Evolutionary conservation across 352 stramenopile genomes (phyloP).

Genomic region (Plasmopara viticola): DNA sequence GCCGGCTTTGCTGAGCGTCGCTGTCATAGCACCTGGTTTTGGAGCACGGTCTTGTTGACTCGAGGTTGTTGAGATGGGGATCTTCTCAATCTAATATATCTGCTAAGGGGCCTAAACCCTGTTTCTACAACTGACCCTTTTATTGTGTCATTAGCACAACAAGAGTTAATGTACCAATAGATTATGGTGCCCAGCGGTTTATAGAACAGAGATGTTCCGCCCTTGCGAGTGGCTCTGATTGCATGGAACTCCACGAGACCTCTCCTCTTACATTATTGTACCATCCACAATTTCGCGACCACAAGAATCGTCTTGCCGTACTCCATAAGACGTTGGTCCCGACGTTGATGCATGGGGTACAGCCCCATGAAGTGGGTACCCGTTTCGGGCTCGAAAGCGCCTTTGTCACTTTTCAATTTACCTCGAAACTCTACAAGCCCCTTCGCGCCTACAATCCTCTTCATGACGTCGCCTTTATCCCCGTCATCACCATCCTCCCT

Average conservation of each 20-base stretch:
- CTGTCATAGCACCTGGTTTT: neutral
- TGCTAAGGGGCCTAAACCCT: too few species aligned
- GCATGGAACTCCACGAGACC: conserved; percentile 8
- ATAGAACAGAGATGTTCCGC: conserved; percentile 3
- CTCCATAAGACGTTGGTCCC: conserved; percentile 7
- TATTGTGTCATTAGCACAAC: neutral
- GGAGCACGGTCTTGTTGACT: neutral
- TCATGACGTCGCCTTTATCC: neutral
- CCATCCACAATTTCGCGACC: conserved; percentile 22
- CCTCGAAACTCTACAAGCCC: conserved; percentile 2
- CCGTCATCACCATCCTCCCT: neutral
- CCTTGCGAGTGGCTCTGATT: conserved; percentile 9
- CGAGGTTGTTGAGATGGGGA: conserved; percentile 1
- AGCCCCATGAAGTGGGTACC: neutral
- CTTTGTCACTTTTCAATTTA: conserved; percentile 23
- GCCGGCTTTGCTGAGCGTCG: neutral
- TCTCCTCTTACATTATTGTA: neutral
- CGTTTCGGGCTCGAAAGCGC: conserved; percentile 1
- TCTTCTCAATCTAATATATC: too few species aligned
- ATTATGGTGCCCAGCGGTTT: conserved; percentile 1
- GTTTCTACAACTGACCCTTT: too few species aligned
- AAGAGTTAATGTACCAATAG: conserved; percentile 6
- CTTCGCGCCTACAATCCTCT: neutral
- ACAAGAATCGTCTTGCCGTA: neutral
- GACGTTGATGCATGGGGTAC: neutral